Base-by-base conservation (phyloP, 2,329 filamentous ascomycete genomes). In the Aspergillus sclerotialis region DNA sequence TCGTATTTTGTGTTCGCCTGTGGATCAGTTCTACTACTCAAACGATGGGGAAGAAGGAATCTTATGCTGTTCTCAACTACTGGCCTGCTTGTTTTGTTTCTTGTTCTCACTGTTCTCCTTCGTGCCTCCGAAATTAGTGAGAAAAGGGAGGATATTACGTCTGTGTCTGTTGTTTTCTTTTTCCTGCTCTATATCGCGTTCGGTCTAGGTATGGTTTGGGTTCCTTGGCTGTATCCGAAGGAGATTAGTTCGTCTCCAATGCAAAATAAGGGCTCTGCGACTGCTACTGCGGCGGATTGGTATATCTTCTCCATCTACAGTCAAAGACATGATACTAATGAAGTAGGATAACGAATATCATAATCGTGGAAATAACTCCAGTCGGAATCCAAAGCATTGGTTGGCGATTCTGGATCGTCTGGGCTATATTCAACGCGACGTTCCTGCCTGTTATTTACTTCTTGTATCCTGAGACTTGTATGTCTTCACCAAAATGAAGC, bases 111-210 rank as follows among this genome's bases (percentile, higher is more conserved):
- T 24, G 4, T 24, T 24, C n/a, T 24, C 8, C n/a, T 24, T 3
- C 8, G 23, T 8, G 8, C n/a, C n/a, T 24, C 23, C n/a, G 23
- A 24, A n/a, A 24, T 9, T 4, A 8, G 17, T 32, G 30, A 24
- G 37, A 35, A 29, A 35, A 32, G 24, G 25, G 24, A 13, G 32
- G 32, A 10, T 32, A 35, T 49, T 6, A 46, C 46, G 4, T 39
- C 42, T 12, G 69, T 62, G 0, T 65, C 64, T 0, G 61, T 70
- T 27, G 64, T 63, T 0, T 72, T 72, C 45, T 72, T 74, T 57
- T 73, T 73, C 48, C 44, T 72, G 0, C 73, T 69, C 52, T 70
- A 70, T 42, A 56, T 70, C 23, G 67, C 67, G 46, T 73, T 74
- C 45, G 68, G 67, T 10, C 63, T 71, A 24, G 65, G 65, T 6